Conservation (phyloP, 164 flowering plant genomes). For the Buxus sempervirens region DNA sequence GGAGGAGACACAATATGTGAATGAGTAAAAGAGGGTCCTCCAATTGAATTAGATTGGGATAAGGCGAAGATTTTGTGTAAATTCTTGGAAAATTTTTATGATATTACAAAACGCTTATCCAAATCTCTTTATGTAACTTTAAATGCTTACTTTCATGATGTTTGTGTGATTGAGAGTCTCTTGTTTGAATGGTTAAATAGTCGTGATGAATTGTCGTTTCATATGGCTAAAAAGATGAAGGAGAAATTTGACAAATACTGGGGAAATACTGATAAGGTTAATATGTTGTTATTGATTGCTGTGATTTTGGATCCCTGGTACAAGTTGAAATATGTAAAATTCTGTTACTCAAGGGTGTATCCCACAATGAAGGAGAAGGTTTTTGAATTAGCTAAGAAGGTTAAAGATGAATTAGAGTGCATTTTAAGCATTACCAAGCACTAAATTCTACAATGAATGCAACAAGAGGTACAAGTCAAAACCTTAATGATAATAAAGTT, state of each 20-base stretch:
- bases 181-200: neutral
- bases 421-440: neutral
- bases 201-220: neutral
- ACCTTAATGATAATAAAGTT: neutral
- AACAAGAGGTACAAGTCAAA: neutral
- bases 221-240: neutral
- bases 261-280: conserved; percentile 9
- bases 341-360: neutral
- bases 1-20: neutral
- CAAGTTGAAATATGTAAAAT: neutral
- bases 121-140: neutral
- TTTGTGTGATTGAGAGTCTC: neutral
- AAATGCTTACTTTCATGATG: neutral
- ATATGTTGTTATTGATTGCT: neutral
- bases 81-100: conserved; percentile 3
- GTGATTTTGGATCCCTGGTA: conserved; percentile 4
- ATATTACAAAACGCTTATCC: neutral
- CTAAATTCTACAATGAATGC: too few species aligned
- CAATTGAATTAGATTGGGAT: neutral
- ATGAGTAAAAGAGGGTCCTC: neutral
- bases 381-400: neutral
- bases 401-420: neutral
- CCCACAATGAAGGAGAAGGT: neutral
- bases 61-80: neutral
- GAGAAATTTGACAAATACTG: conserved; percentile 8